Base-by-base conservation (phyloP, 192 early-diverging fungal genomes). In the Dispira simplex region DNA sequence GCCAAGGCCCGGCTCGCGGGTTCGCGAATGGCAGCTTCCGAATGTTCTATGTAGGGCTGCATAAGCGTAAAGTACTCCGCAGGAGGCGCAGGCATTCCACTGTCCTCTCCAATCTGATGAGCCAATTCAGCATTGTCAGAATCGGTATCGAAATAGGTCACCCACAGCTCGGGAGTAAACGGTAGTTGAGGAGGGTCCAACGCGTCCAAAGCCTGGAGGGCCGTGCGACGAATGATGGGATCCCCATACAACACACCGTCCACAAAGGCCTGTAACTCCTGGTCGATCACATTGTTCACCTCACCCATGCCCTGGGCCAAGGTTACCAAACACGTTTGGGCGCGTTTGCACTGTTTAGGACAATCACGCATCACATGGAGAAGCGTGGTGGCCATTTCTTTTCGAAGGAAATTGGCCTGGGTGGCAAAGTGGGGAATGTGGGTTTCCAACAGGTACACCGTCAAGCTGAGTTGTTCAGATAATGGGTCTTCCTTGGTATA, bases 121-220 rank as follows among this genome's bases (percentile, higher is more conserved):
- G 88, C 88, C 13, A 77, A 57, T 20, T 84, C 76, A 3, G 71
- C 72, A 48, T 77, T 75, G 46, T 77, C 73, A 13, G 63, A 65
- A 46, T 86, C 87, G 0, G 75, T 71, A 67, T 93, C 90, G 66
- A 78, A 82, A 27, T 78, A 77, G 13, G 78, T 73, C 44, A 83
- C 66, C 89, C 88, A 93, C 27, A 93, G 72, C 49, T 84, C 75
- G 13, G 77, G 69, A 32, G 82, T 84, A 70, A 84, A 86, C 46
- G 76, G 73, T 26, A 81, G 77, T 13, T 78, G 64, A 8, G 83
- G 72, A 46, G 82, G 64, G 63, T 84, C 80, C 49, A 82, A 53
- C 23, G 70, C 65, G n/a, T 85, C 80, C 5, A 92, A 68, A 4
- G 77, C 85, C 26, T 78, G 66, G 12, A 91, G 67, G 32, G 80